Evolutionary conservation across 139 green algal species (phyloP), one percentile per base, ranked within the genome.

Genomic region (Chlorella sp.): DNA sequence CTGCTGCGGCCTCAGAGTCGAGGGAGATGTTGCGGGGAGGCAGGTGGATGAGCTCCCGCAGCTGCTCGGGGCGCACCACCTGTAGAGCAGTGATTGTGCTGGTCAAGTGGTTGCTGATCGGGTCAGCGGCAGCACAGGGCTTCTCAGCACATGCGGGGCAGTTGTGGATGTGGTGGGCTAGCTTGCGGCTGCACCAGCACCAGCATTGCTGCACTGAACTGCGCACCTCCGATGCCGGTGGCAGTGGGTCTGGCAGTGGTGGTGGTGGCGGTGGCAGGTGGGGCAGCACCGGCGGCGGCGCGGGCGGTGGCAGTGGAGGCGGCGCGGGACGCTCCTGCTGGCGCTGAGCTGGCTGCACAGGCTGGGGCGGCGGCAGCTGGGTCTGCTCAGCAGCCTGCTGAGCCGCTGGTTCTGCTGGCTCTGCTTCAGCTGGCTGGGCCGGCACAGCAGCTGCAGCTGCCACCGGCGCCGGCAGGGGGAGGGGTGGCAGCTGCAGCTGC

Each of bases 11-110:
- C 76, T 81, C 78, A 18, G n/a, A 15, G 60, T 84, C 62, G 21
- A 85, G 68, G 38, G 34, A 60, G n/a, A 87, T 62, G 55, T 82
- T 74, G 68, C 68, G 76, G 11, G 80, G 69, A 5, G 76, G 84
- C 62, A 87, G 69, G 13, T 36, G 21, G 9, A 80, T 41, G 41
- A 87, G 75, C 63, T 72, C 39, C 21, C 25, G 39, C 26, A 87
- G 76, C 21, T 78, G 81, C n/a, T n/a, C 65, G 2, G 38, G 9
- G 64, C 80, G 85, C 30, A 80, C 69, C 63, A 82, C 72, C 65
- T 84, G 57, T 51, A 32, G 3, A 26, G 70, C 51, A 56, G n/a
- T n/a, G n/a, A 70, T 2, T 17, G 44, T 9, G 44, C 44, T 51
- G n/a, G n/a, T n/a, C n/a, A n/a, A n/a, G n/a, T n/a, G n/a, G n/a